Conservation (phyloP, 768 basidiomycete genomes). For the Tulasnella sp. region DNA sequence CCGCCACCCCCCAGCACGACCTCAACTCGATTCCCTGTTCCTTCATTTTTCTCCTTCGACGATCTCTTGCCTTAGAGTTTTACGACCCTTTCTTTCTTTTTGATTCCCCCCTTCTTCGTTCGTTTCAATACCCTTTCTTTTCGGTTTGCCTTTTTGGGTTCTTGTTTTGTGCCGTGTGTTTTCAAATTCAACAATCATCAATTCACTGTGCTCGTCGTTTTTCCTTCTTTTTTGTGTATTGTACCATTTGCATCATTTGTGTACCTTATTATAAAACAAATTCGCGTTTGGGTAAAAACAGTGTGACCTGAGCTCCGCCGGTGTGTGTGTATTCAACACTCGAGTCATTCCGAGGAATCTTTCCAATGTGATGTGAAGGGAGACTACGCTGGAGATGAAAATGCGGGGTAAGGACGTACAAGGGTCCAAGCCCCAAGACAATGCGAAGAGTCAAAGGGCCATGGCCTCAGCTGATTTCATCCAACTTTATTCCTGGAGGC, state of each 20-base stretch:
- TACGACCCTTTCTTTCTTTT: background rate
- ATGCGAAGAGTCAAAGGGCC: background rate
- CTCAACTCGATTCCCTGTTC: background rate
- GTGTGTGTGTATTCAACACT: background rate
- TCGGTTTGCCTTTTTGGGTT: background rate
- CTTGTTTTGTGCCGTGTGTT: background rate
- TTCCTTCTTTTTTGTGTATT: background rate
- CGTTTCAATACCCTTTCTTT: background rate
- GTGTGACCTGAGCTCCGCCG: no score
- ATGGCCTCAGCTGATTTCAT: background rate
- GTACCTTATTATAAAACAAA: background rate
- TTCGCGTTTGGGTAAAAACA: constrained; percentile 4
- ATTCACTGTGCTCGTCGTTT: background rate
- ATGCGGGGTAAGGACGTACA: background rate
- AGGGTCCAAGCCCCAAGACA: background rate
- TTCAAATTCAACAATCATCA: background rate
- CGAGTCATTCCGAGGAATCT: background rate
- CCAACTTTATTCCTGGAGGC: background rate
- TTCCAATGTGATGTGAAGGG: background rate
- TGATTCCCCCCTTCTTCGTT: background rate
- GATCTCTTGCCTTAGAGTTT: background rate
- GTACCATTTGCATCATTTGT: background rate
- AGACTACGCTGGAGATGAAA: background rate
- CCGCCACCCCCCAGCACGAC: background rate
- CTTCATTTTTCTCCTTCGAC: background rate